These are phyloP conservation scores for Zygosaccharomyces siamensis DNA, from an alignment of 805 yeast species.

Conservation along the genomic window DNA sequence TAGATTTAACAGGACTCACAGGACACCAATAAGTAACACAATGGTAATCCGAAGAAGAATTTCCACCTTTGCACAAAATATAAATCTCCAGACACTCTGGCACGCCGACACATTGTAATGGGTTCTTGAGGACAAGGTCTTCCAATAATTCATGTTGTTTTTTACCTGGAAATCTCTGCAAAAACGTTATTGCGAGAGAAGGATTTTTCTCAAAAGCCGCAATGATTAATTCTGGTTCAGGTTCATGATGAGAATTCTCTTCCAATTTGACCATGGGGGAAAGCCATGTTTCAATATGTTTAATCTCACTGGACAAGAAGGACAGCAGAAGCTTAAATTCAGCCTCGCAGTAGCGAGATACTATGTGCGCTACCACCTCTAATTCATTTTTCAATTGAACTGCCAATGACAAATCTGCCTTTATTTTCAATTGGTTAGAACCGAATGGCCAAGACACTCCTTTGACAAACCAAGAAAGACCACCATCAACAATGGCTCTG, in stretches of 20 bases:
- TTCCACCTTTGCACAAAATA: constrained; percentile 8
- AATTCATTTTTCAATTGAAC: constrained; percentile 41
- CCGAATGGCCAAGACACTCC: constrained; percentile 76
- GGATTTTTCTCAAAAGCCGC: constrained; percentile 67
- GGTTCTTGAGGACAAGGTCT: constrained; percentile 47
- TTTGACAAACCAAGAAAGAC: constrained; percentile 72
- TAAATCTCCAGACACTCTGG: constrained; percentile 20
- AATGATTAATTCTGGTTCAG: constrained; percentile 37
- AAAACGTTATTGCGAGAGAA: constrained; percentile 63
- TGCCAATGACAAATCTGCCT: constrained; percentile 61
- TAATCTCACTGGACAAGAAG: constrained; percentile 73
- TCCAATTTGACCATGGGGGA: constrained; percentile 36
- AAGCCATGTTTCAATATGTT: constrained; percentile 72
- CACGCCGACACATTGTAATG: constrained; percentile 41
- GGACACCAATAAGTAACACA: constrained; percentile 65
- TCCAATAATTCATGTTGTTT: constrained; percentile 36
- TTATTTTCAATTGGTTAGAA: constrained; percentile 64
- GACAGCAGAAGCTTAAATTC: constrained; percentile 53
- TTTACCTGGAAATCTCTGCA: constrained; percentile 45
- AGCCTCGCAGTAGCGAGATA: constrained; percentile 34
- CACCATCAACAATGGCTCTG: constrained; percentile 52
- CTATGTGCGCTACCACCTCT: constrained; percentile 17
- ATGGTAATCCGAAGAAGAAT: constrained; percentile 17
- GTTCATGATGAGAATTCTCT: constrained; percentile 36
- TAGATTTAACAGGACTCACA: constrained; percentile 76